phyloP scores from a whole-genome alignment of 768 basidiomycete species.

The Suillus tomentosus region DNA sequence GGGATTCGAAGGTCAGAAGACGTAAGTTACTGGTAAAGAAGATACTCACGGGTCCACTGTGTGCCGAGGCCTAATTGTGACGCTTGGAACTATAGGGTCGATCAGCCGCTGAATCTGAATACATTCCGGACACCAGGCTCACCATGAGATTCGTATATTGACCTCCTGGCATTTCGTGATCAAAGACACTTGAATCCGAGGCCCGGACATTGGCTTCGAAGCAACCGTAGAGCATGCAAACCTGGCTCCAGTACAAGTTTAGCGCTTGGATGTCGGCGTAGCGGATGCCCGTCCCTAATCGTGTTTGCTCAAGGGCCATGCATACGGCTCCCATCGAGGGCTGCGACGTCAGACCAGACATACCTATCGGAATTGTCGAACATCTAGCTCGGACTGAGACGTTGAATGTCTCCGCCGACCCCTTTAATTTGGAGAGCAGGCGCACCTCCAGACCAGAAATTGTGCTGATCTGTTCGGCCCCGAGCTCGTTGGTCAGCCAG shows the following conservation, averaged over 20 bases:
- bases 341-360: constrained; percentile 98
- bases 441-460: too few species aligned
- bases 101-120: constrained; percentile 15
- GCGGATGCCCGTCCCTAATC: constrained; percentile 92
- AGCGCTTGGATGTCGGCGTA: constrained; percentile 97
- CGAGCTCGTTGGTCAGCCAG: too few species aligned
- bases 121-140: constrained; percentile 23
- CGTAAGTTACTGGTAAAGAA: constrained; percentile 14
- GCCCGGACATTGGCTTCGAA: constrained; percentile 98
- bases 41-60: constrained; percentile 79
- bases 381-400: too few species aligned
- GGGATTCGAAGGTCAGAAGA: constrained; percentile 16
- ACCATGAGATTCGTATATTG: constrained; percentile 95
- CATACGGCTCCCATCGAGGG: constrained; percentile 98
- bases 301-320: constrained; percentile 92
- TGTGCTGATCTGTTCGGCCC: too few species aligned
- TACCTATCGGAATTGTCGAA: constrained; percentile 52
- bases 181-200: constrained; percentile 97
- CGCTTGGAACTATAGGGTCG: constrained; percentile 84
- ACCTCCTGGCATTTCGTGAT: constrained; percentile 99
- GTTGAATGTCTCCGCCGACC: too few species aligned
- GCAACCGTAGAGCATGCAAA: constrained; percentile 91
- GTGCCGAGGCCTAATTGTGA: constrained; percentile 95
- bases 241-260: constrained; percentile 98
- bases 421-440: too few species aligned